Evolutionary conservation across 106 monocot species (phyloP).

Genomic region (Dendrobium chrysotoxum): DNA sequence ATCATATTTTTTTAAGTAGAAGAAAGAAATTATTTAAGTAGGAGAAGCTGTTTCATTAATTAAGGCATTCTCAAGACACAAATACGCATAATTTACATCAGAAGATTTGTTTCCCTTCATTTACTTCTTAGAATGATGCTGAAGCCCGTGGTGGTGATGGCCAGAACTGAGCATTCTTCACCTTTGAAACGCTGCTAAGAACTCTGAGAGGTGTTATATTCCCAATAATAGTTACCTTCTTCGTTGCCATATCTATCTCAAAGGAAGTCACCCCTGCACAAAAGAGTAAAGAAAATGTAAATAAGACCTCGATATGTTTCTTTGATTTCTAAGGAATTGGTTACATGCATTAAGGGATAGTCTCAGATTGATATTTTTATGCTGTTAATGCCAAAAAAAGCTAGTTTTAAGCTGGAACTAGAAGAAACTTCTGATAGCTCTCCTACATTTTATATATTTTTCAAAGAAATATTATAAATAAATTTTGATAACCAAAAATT

Average conservation of each 20-base stretch:
- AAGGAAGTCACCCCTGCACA: conserved; percentile 63
- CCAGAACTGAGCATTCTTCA: conserved; percentile 49
- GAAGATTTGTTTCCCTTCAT: not conserved
- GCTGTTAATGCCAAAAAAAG: not conserved
- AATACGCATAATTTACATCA: not conserved
- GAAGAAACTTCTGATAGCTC: no score
- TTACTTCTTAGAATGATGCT: not conserved
- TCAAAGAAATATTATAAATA: not conserved
- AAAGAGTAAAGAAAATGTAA: not conserved
- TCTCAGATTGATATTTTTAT: not conserved
- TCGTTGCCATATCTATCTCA: conserved; percentile 45
- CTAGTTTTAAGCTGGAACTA: not conserved
- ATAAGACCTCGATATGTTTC: not conserved
- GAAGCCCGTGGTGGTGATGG: not conserved
- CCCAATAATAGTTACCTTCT: conserved; percentile 76
- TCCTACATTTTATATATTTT: no score
- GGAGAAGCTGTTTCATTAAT: not conserved
- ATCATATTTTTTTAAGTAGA: not conserved
- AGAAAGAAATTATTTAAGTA: not conserved
- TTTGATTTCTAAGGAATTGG: not conserved
- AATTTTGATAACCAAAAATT: not conserved
- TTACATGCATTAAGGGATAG: not conserved
- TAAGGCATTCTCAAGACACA: not conserved
- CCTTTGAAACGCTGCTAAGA: conserved; percentile 74
- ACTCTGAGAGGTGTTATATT: conserved; percentile 63